Evolutionary conservation across 805 yeast genomes (phyloP).

Genomic region (Candida verbasci): DNA sequence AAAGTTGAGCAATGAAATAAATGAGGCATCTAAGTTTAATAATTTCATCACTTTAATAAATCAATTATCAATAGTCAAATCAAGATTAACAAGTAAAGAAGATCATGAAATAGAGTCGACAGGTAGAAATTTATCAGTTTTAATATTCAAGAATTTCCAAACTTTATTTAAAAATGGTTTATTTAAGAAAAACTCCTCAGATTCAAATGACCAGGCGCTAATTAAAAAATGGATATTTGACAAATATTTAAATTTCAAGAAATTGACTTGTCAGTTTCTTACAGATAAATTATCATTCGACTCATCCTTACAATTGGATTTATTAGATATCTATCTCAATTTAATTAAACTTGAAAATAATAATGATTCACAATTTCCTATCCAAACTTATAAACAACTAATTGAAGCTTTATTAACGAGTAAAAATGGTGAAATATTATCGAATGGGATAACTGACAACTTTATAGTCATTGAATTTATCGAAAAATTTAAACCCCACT

Average conservation of each 20-base stretch:
- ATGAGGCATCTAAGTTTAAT: slow-evolving; percentile 47
- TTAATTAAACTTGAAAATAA: slow-evolving; percentile 55
- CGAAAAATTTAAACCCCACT: slow-evolving; percentile 49
- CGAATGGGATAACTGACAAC: slow-evolving; percentile 47
- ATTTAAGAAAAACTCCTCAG: slow-evolving; percentile 24
- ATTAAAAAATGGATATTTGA: slow-evolving; percentile 56
- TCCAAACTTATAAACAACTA: slow-evolving; percentile 41
- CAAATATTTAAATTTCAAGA: slow-evolving; percentile 53
- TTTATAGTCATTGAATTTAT: slow-evolving; percentile 52
- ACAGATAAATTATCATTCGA: slow-evolving; percentile 40
- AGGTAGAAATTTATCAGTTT: slow-evolving; percentile 39
- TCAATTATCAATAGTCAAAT: slow-evolving; percentile 25
- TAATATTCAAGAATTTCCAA: slow-evolving; percentile 46
- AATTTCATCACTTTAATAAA: slow-evolving; percentile 46
- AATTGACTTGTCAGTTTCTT: slow-evolving; percentile 38
- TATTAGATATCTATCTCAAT: slow-evolving; percentile 52
- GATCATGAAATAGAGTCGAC: slow-evolving; percentile 19
- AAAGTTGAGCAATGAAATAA: slow-evolving; percentile 24
- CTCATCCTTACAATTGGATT: slow-evolving; percentile 47
- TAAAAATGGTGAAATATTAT: slow-evolving; percentile 31
- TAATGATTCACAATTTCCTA: slow-evolving; percentile 64
- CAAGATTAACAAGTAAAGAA: slow-evolving; percentile 15
- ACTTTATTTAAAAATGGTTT: slow-evolving; percentile 42
- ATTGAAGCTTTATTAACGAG: slow-evolving; percentile 27
- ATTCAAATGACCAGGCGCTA: slow-evolving; percentile 46